Conservation (phyloP, 164 flowering plant genomes). For the Cinnamomum micranthum region DNA sequence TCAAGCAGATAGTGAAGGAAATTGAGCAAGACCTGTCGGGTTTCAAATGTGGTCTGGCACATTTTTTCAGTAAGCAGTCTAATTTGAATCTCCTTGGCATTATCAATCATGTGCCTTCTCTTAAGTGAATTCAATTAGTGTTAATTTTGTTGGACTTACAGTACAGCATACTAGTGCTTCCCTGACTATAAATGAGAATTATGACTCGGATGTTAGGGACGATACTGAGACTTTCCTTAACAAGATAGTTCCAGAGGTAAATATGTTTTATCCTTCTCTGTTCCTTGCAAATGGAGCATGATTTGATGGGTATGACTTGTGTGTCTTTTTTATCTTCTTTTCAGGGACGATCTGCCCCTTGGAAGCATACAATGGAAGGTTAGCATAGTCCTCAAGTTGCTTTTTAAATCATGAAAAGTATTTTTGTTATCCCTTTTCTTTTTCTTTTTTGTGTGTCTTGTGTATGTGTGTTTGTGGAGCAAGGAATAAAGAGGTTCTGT, state of each 20-base stretch:
- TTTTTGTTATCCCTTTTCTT: not conserved
- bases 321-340: slow-evolving; percentile 8
- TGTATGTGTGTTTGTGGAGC: too few species aligned
- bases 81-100: not conserved
- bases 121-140: not conserved
- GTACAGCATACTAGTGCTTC: slow-evolving; percentile 99
- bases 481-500: too few species aligned
- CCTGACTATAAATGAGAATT: slow-evolving; percentile 91
- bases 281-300: not conserved
- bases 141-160: slow-evolving; percentile 22
- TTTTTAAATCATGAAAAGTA: not conserved
- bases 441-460: not conserved
- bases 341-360: slow-evolving; percentile 91
- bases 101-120: not conserved
- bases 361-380: slow-evolving; percentile 99
- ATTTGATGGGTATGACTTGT: slow-evolving; percentile 4
- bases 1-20: slow-evolving; percentile 70
- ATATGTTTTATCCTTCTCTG: slow-evolving; percentile 2
- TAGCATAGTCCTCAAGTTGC: slow-evolving; percentile 5
- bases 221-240: slow-evolving; percentile 97
- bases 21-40: slow-evolving; percentile 77
- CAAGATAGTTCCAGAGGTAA: slow-evolving; percentile 87
- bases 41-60: slow-evolving; percentile 89
- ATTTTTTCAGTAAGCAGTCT: slow-evolving; percentile 71
- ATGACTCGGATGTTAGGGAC: slow-evolving; percentile 85